Base-by-base conservation (phyloP, 805 yeast species). In the Metschnikowia dekortorum region DNA sequence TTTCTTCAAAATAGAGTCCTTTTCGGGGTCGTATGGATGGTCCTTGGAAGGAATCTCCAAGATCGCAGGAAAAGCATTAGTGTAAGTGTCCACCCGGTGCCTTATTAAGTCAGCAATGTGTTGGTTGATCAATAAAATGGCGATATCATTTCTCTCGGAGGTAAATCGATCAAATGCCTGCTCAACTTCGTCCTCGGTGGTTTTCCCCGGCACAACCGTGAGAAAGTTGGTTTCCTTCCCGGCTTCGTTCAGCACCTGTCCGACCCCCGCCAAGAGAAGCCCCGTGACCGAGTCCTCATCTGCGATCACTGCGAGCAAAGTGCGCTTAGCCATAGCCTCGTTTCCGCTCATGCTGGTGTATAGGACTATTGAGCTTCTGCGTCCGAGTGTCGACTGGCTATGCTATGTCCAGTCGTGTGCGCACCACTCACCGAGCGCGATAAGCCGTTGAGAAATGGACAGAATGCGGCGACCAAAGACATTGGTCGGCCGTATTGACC, bases 281-380 rank as follows among this genome's bases (percentile, higher is more conserved):
- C 99, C 99, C 1, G 99, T 94, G 53, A 94, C 91, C 22, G 98
- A 87, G 65, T 94, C 98, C 72, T 94, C 99, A 64, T 94, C 99
- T 14, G 97, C 99, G 63, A 94, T 89, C 37, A 91, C 96, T 10
- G 97, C 98, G 51, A 94, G 75, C 58, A 91, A 77, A 37, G 86
- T 80, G 62, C 99, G 84, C 65, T 90, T 87, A 53, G 79, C 68
- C 73, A 76, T 78, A 39, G 75, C 68, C 50, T 71, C 76, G 51
- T 57, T 67, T 18, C 61, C 66, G 39, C 62, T 60, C 64, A 61
- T 61, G 37, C 37, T 58, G 30, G 13, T 32, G n/a, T 37, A 29
- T 31, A 39, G 28, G 13, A 32, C 35, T 44, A 34, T 14, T 33
- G 32, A 33, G 47, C 22, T 18, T 11, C 28, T 39, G 43, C 34